A percentile compares a stretch with the other conserved stretches of the same genome.
These are phyloP conservation scores for Imleria badia DNA, from an alignment of 768 basidiomycete genomes.

Conservation along the genomic window DNA sequence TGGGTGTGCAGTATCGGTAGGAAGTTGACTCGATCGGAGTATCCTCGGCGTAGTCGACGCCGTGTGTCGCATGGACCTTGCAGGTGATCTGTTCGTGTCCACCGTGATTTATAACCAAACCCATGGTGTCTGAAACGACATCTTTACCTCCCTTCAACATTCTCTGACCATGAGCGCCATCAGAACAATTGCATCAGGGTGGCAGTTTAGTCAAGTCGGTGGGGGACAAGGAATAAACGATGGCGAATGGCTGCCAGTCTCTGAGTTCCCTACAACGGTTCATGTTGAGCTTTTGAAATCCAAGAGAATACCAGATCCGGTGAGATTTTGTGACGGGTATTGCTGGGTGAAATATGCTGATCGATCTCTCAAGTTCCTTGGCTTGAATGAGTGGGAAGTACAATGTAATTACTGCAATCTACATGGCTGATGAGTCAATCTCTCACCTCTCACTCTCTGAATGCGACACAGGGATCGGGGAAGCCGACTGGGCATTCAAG, in stretches of 20 bases:
- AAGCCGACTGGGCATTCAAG: slow-evolving; percentile 82
- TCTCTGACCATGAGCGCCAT: slow-evolving; percentile 17
- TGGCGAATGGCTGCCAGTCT: slow-evolving; percentile 65
- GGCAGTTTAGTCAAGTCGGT: slow-evolving; percentile 69
- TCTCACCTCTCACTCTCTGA: background rate
- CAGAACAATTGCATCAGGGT: slow-evolving; percentile 42
- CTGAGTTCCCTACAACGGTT: slow-evolving; percentile 78
- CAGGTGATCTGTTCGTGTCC: slow-evolving; percentile 1
- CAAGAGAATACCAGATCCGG: slow-evolving; percentile 80
- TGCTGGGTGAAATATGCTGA: slow-evolving; percentile 7
- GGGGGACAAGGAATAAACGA: slow-evolving; percentile 57
- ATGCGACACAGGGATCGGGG: slow-evolving; percentile 72
- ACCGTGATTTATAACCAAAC: slow-evolving; percentile 2
- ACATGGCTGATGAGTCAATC: background rate
- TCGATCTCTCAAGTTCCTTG: slow-evolving; percentile 53
- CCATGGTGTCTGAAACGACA: background rate
- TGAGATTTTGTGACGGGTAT: slow-evolving; percentile 36
- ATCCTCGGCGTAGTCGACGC: slow-evolving; percentile 10
- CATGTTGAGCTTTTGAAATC: slow-evolving; percentile 81
- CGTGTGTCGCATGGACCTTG: background rate
- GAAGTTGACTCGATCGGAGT: slow-evolving; percentile 5
- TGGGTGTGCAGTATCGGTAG: too few relatives aligned
- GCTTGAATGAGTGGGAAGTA: slow-evolving; percentile 84
- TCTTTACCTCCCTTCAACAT: background rate
- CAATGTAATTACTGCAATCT: slow-evolving; percentile 59